Evolutionary conservation across 1,284 basidiomycete species (phyloP), one percentile per base, ranked within the genome.

Genomic region (Trametes pubescens): DNA sequence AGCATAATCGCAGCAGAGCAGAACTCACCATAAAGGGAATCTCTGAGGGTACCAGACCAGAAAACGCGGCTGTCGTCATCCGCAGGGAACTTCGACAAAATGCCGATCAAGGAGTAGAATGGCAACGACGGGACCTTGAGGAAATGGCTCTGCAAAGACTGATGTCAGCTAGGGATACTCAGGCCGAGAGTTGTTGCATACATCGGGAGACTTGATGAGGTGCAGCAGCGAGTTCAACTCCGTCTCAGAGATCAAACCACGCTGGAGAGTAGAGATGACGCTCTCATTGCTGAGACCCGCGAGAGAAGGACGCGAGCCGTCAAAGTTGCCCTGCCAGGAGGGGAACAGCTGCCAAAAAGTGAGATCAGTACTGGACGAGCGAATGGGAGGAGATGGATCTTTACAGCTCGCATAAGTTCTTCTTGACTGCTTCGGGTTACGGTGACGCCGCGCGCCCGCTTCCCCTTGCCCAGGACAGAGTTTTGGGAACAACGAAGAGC

Each of bases 41-140:
- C 90, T 59, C 88, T 80, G 38, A 89, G 74, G 24, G 76, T 75
- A 34, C 79, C 77, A 37, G 86, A 85, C 87, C 88, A 91, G 69
- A 91, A 91, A 2, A 90, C 86, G 40, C 86, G 82, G 66, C 89
- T 89, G 67, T 92, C 90, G 32, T 85, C 79, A 69, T 92, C 89
- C 32, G 82, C 77, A 0, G 91, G 91, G 76, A 93, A 91, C 75
- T 93, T 94, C 68, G 82, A 84, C 65, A 94, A 74, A 53, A 92
- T 82, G 62, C 89, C 90, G 59, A 88, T 82, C 52, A 94, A 80
- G 10, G 84, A 86, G 74, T 92, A 86, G 80, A 91, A 93, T 1
- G 92, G 92, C 51, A 94, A 81, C 0, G 85, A 89, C 8, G 91
- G 88, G 34, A 91, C 89, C 78, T 94, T 94, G 68, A 94, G 80